These are phyloP conservation scores for Leptodermis oblonga DNA, from an alignment of 257 asterid species.

Conservation along the genomic window DNA sequence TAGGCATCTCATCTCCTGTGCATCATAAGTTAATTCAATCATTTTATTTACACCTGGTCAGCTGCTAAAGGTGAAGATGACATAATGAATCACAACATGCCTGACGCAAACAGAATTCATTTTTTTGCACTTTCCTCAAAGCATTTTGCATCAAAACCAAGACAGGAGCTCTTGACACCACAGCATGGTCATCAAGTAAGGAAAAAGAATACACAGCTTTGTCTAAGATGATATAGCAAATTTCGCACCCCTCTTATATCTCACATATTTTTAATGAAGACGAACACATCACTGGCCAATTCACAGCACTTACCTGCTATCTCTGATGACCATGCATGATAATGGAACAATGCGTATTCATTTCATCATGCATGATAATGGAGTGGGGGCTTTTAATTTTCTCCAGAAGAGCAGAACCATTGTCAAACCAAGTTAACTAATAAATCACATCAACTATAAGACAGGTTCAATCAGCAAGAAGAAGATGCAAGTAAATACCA, in stretches of 20 bases:
- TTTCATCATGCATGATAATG: neutral
- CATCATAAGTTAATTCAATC: neutral
- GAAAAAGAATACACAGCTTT: neutral
- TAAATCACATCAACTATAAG: neutral
- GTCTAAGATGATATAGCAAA: neutral
- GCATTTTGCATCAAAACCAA: neutral
- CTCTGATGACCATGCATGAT: neutral
- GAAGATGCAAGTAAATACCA: conserved; percentile 41
- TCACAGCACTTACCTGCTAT: neutral
- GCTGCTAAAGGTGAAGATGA: neutral
- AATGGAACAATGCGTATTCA: neutral
- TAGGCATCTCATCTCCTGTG: conserved; percentile 12
- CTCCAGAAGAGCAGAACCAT: neutral
- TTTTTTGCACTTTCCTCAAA: neutral
- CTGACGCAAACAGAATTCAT: neutral
- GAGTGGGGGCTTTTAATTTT: neutral
- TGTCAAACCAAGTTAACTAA: neutral
- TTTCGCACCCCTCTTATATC: neutral
- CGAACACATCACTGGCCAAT: neutral
- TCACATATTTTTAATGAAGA: neutral
- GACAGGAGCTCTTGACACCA: neutral
- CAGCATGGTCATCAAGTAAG: neutral
- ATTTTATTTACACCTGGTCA: conserved; percentile 6
- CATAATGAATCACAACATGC: conserved; percentile 2
- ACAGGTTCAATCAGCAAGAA: conserved; percentile 10